phyloP scores from a whole-genome alignment of 78 protist genomes.

The Creolimax fragrantissima region DNA sequence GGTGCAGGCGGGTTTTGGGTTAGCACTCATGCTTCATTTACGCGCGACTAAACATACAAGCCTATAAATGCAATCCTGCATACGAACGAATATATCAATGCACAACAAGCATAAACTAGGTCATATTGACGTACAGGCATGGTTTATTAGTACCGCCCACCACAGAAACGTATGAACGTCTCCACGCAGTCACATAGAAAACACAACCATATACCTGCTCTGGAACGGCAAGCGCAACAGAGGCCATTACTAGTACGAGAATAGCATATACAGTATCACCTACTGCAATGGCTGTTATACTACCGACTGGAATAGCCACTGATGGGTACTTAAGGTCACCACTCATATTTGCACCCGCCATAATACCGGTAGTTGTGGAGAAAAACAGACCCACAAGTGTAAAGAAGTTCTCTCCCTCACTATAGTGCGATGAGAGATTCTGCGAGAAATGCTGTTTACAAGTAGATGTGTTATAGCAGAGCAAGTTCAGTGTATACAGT shows the following conservation, averaged over 20 bases:
- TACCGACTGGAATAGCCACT: conserved; percentile 40
- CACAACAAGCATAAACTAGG: too few species aligned
- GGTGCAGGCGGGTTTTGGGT: too few species aligned
- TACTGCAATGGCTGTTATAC: conserved; percentile 20
- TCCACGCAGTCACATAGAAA: too few species aligned
- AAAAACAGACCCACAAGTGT: conserved; percentile 24
- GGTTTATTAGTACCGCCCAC: too few species aligned
- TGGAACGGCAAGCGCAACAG: not conserved
- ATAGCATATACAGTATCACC: not conserved
- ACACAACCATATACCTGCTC: not conserved
- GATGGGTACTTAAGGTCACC: conserved; percentile 43
- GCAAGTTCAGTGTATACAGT: too few species aligned
- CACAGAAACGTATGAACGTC: too few species aligned
- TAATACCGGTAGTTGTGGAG: conserved; percentile 40
- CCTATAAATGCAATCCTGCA: too few species aligned
- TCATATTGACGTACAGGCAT: too few species aligned
- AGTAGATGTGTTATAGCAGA: too few species aligned
- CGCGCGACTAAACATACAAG: too few species aligned
- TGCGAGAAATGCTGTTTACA: not conserved
- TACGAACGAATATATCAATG: too few species aligned
- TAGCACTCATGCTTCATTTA: too few species aligned
- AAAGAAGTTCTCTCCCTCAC: not conserved
- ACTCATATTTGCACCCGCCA: conserved; percentile 42
- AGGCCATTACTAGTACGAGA: not conserved
- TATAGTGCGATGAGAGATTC: conserved; percentile 16